Evolutionary conservation across 2,329 filamentous ascomycete genomes (phyloP).

Genomic region (Fusarium euwallaceae): DNA sequence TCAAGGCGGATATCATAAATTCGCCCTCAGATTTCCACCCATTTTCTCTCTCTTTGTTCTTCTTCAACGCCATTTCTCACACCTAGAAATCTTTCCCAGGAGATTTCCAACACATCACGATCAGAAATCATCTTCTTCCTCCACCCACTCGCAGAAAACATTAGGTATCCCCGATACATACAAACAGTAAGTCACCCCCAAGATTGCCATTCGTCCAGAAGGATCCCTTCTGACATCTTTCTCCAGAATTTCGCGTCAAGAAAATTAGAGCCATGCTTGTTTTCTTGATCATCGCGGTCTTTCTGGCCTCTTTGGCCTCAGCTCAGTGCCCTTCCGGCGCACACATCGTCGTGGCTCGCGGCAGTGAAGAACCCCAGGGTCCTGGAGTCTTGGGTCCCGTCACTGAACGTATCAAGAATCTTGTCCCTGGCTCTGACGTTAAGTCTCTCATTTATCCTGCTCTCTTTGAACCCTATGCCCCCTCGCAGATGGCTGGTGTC

Average conservation of each 20-base stretch:
- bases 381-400: conserved; percentile 35
- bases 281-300: conserved; percentile 2
- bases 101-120: background rate
- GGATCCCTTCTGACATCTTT: background rate
- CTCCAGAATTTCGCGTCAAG: background rate
- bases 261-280: conserved; percentile 18
- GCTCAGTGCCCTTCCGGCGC: conserved; percentile 31
- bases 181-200: background rate
- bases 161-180: background rate
- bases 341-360: conserved; percentile 39
- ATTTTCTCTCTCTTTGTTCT: background rate
- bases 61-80: background rate
- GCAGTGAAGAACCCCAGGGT: conserved; percentile 36
- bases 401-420: conserved; percentile 11
- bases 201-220: background rate
- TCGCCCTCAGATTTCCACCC: background rate
- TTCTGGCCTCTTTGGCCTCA: conserved; percentile 12
- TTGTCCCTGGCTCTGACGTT: conserved; percentile 34
- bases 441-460: conserved; percentile 40
- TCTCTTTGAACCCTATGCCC: conserved; percentile 27
- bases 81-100: background rate
- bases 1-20: background rate
- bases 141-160: background rate
- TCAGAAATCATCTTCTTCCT: background rate
- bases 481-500: conserved; percentile 37